These are phyloP conservation scores for Ophiostoma himal-ulmi DNA, from an alignment of 2,329 filamentous ascomycete species.

Conservation along the genomic window DNA sequence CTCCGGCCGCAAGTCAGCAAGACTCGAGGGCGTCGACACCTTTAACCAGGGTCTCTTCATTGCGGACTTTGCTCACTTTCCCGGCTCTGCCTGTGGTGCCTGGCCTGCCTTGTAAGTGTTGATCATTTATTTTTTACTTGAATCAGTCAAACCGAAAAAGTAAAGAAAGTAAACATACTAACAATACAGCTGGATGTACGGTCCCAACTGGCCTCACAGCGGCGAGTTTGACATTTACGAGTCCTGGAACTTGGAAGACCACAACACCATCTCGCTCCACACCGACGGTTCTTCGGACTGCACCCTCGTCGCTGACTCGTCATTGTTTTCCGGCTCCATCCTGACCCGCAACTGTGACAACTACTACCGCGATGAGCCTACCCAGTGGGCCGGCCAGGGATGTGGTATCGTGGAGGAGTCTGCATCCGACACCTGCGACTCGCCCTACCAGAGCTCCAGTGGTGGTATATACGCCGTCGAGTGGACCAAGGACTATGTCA, in stretches of 20 bases:
- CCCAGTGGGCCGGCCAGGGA: slow-evolving; percentile 38
- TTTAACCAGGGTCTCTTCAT: slow-evolving; percentile 66
- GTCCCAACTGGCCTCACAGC: slow-evolving; percentile 51
- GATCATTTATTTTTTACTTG: background rate
- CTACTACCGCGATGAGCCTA: slow-evolving; percentile 25
- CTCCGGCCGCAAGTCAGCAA: slow-evolving; percentile 50
- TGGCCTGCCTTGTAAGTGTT: slow-evolving; percentile 62
- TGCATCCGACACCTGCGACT: background rate
- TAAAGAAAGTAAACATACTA: background rate
- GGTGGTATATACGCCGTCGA: slow-evolving; percentile 36
- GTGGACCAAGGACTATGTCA: slow-evolving; percentile 39
- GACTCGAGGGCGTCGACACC: slow-evolving; percentile 55
- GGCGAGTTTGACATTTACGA: slow-evolving; percentile 67
- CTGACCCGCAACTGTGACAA: slow-evolving; percentile 38
- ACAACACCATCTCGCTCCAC: slow-evolving; percentile 56
- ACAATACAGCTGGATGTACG: slow-evolving; percentile 42
- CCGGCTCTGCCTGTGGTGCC: slow-evolving; percentile 57
- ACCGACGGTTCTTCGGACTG: slow-evolving; percentile 35
- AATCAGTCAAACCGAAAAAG: too few relatives aligned
- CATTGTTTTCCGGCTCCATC: slow-evolving; percentile 31
- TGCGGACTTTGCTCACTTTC: slow-evolving; percentile 64
- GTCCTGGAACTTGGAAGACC: slow-evolving; percentile 51
- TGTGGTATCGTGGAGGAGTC: slow-evolving; percentile 37
- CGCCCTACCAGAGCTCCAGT: slow-evolving; percentile 24
- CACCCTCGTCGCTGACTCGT: slow-evolving; percentile 28